Evolutionary conservation across 2,329 filamentous ascomycete genomes (phyloP), one percentile per base, ranked within the genome.

Genomic region (Fusarium sp.): DNA sequence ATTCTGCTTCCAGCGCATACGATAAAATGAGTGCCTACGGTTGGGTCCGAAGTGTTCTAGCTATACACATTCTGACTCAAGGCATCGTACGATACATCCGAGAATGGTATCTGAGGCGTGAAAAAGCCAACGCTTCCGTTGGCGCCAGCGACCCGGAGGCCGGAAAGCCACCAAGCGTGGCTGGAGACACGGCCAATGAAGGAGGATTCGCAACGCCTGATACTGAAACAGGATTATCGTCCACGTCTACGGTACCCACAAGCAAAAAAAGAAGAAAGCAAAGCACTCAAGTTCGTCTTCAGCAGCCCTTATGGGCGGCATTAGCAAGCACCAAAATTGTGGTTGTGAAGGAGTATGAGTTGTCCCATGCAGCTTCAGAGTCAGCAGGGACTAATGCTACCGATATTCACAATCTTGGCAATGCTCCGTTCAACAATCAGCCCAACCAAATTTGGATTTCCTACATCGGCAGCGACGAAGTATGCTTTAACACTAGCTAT

Each of bases 321-420:
- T 88, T 98, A 74, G 94, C 94, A 53, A 97, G 93, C 82, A 97
- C 94, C 77, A 98, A 98, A 85, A 94, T 98, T 78, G 95, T 96
- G 74, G 93, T 97, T 81, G 90, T 97, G 77, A 96, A 97, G 82
- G 94, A 94, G 80, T 93, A 93, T 74, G 91, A 94, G 81, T 88
- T 97, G 78, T 95, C 92, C 71, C 90, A 92, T 78, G 89, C 90
- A 61, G 87, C 91, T 64, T 88, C 88, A 58, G 92, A 94, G 80
- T 91, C 90, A 52, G 89, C 88, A 31, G 91, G 91, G 75, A 90
- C 91, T 71, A 91, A 92, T 77, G 89, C 90, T 74, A 93, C 90
- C 76, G 91, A 93, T 76, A 89, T 91, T 77, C 90, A 93, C 81
- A 91, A 93, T 80, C 85, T 93, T 77, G 91, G 90, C 71, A 92